These are phyloP conservation scores for Powellomyces hirtus DNA, from an alignment of 192 early-diverging fungal species.

Conservation along the genomic window DNA sequence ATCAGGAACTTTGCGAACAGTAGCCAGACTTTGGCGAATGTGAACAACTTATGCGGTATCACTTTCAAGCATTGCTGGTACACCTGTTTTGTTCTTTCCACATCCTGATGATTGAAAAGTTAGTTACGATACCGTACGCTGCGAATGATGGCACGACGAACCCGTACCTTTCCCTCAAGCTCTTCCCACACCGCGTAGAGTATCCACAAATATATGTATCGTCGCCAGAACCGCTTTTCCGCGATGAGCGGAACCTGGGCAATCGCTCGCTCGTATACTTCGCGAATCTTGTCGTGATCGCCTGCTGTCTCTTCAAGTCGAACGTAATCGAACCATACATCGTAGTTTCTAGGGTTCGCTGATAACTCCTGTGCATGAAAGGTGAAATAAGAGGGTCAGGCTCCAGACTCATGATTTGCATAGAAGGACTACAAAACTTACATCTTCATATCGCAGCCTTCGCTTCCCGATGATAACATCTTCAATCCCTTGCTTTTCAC, in stretches of 20 bases:
- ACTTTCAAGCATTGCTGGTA: slow-evolving; percentile 79
- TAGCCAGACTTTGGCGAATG: slow-evolving; percentile 97
- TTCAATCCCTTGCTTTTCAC: slow-evolving; percentile 85
- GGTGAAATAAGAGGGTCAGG: not conserved
- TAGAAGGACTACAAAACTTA: slow-evolving; percentile 8
- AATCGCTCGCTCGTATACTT: slow-evolving; percentile 94
- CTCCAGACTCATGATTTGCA: not conserved
- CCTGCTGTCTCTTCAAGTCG: slow-evolving; percentile 80
- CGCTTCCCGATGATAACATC: slow-evolving; percentile 86
- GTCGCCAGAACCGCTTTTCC: slow-evolving; percentile 92
- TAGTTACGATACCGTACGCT: no score
- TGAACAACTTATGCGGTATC: slow-evolving; percentile 92
- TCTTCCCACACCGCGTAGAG: slow-evolving; percentile 98
- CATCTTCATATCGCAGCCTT: slow-evolving; percentile 84
- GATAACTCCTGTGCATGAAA: slow-evolving; percentile 43
- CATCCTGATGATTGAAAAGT: slow-evolving; percentile 54
- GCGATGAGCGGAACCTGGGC: slow-evolving; percentile 77
- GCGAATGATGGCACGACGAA: no score
- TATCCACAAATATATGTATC: slow-evolving; percentile 99
- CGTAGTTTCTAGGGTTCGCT: slow-evolving; percentile 85
- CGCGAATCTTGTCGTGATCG: slow-evolving; percentile 74
- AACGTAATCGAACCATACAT: slow-evolving; percentile 97
- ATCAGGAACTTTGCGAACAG: slow-evolving; percentile 91
- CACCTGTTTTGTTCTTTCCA: slow-evolving; percentile 75
- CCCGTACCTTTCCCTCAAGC: slow-evolving; percentile 65